Evolutionary conservation across 2,329 filamentous ascomycete species (phyloP), one percentile per base, ranked within the genome.

Genomic region (Penicillium sp.): DNA sequence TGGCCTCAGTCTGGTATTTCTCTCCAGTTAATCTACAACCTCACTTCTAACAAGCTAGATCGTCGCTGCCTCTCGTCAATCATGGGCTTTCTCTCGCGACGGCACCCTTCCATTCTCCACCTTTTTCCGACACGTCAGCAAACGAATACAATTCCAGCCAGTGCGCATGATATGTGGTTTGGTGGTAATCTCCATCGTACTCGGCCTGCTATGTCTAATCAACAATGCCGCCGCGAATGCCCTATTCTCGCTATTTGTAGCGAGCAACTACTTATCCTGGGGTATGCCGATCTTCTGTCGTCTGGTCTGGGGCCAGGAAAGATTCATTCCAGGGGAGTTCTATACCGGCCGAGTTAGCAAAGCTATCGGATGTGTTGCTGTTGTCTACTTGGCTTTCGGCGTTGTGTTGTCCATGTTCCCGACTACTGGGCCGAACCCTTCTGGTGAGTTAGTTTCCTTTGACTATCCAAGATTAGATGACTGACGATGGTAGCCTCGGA

Each of bases 51-150:
- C 50, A 51, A 46, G 51, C 4, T 62, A 74, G 67, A 68, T 82
- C 2, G 78, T 84, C 3, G 83, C 83, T 1, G 80, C 79, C 4
- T 83, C 80, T 5, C 76, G 83, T 5, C 83, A 86, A 67, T 76
- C 75, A 27, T 86, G 83, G 83, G 83, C 83, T 0, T 86, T 86
- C 63, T 81, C 80, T 8, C 77, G 83, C 22, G 83, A 86, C 59
- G 81, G 81, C 2, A 83, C 82, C 1, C 72, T 86, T 1, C 83
- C 83, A 0, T 84, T 85, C 63, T 82, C 80, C 2, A 65, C 55
- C 5, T 83, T 81, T 67, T 81, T 85, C 67, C 74, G 81, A 28
- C 74, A 76, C 6, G 80, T 85, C 62, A 81, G 76, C 56, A 76
- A 76, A 52, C 72, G 71, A 1, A 76, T 84, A 36, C 79, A 78